Evolutionary conservation across 2,329 filamentous ascomycete genomes (phyloP).

Genomic region (Alternaria triticimaculans): DNA sequence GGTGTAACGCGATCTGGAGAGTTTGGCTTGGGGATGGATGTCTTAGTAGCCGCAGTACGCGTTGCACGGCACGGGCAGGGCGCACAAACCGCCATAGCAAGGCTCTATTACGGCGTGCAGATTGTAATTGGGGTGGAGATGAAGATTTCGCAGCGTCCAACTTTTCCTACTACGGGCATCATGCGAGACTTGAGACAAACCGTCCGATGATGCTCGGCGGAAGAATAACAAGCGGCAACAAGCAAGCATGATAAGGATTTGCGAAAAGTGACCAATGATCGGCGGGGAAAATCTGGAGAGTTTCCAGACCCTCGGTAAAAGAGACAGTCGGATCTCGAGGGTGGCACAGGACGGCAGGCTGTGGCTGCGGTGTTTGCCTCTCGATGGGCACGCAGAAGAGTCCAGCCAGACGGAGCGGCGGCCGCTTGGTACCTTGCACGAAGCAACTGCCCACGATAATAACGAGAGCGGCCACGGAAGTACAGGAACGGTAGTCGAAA

Average conservation of each 20-base stretch:
- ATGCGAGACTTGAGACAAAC: conserved; percentile 26
- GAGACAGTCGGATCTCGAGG: conserved; percentile 22
- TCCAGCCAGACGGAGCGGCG: conserved; percentile 32
- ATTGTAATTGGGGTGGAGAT: neutral
- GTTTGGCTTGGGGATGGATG: conserved; percentile 29
- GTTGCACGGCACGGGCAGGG: conserved; percentile 34
- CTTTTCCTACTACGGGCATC: conserved; percentile 19
- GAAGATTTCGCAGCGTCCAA: conserved; percentile 22
- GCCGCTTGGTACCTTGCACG: conserved; percentile 35
- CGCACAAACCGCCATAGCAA: conserved; percentile 28
- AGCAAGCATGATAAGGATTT: conserved; percentile 14
- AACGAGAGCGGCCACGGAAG: conserved; percentile 35
- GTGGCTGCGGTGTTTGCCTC: conserved; percentile 41
- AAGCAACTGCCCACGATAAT: conserved; percentile 40
- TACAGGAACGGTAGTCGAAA: conserved; percentile 20
- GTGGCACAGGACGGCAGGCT: conserved; percentile 34
- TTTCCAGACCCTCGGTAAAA: conserved; percentile 29
- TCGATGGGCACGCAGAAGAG: conserved; percentile 27
- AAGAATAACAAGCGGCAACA: conserved; percentile 2
- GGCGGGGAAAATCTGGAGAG: conserved; percentile 10
- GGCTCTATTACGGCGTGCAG: neutral
- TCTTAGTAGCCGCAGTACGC: conserved; percentile 29
- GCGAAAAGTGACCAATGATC: conserved; percentile 21
- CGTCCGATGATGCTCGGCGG: conserved; percentile 16
- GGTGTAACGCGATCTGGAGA: conserved; percentile 29